phyloP scores from a whole-genome alignment of 1,284 basidiomycete species.

The Farysia itapuensis region DNA sequence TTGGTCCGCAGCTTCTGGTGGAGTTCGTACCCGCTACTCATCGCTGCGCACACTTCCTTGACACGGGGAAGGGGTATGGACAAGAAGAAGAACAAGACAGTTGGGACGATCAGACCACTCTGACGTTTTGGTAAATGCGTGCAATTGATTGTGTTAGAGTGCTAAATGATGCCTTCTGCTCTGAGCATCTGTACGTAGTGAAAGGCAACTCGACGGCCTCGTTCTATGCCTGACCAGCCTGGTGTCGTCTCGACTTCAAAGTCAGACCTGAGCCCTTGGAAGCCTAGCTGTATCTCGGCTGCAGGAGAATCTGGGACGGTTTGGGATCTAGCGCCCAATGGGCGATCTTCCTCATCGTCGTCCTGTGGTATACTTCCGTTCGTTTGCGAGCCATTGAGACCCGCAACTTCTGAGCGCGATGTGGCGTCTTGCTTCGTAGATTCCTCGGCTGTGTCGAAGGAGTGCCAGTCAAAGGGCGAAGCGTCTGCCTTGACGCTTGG shows the following conservation, averaged over 20 bases:
- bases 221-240: slow-evolving; percentile 29
- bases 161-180: slow-evolving; percentile 36
- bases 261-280: slow-evolving; percentile 24
- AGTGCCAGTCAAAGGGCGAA: slow-evolving; percentile 22
- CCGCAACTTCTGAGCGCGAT: neutral
- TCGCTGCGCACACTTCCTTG: too few species aligned
- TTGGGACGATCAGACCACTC: too few species aligned
- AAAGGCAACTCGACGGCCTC: slow-evolving; percentile 28
- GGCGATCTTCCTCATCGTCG: slow-evolving; percentile 37
- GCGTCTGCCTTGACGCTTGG: slow-evolving; percentile 9
- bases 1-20: slow-evolving; percentile 59
- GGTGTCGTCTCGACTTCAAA: neutral
- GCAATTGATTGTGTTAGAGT: too few species aligned
- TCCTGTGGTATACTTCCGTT: slow-evolving; percentile 32
- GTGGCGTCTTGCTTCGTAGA: neutral
- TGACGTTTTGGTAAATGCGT: too few species aligned
- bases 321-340: slow-evolving; percentile 10
- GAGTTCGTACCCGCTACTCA: slow-evolving; percentile 53
- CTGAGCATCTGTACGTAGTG: slow-evolving; percentile 39
- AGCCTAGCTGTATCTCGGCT: slow-evolving; percentile 21
- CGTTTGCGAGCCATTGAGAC: slow-evolving; percentile 7
- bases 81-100: too few species aligned
- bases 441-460: slow-evolving; percentile 18
- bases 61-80: too few species aligned
- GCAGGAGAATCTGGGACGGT: neutral